Percentiles rank a stretch among this genome's conserved stretches.
These are phyloP conservation scores for Plasmodium gaboni DNA, from an alignment of 169 alveolate genomes.

Conservation along the genomic window DNA sequence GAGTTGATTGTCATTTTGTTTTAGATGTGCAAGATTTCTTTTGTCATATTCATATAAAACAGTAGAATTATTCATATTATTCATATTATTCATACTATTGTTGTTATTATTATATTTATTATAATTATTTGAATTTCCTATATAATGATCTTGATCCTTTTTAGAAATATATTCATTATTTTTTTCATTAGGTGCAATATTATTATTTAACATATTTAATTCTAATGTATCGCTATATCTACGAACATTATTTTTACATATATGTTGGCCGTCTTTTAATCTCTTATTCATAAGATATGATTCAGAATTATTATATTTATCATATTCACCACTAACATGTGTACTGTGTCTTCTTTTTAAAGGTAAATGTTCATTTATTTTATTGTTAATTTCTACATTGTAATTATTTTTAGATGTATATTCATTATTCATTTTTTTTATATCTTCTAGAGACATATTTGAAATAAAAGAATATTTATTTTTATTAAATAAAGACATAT, in stretches of 20 bases:
- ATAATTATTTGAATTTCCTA: too few relatives aligned
- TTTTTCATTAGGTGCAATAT: too few relatives aligned
- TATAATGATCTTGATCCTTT: too few relatives aligned
- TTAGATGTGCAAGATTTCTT: background rate
- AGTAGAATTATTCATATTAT: background rate
- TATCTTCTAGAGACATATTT: background rate
- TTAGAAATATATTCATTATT: too few relatives aligned
- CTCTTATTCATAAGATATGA: slow-evolving; percentile 10
- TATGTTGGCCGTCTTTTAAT: background rate
- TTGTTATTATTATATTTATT: too few relatives aligned
- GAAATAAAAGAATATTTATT: slow-evolving; percentile 16
- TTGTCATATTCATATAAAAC: slow-evolving; percentile 8
- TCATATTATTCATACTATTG: too few relatives aligned
- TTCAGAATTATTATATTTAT: slow-evolving; percentile 25
- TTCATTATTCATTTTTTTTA: background rate
- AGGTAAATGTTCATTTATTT: slow-evolving; percentile 1
- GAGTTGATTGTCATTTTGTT: background rate
- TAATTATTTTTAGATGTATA: background rate
- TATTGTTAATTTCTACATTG: background rate
- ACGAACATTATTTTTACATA: slow-evolving; percentile 23
- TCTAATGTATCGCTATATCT: slow-evolving; percentile 42
- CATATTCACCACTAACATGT: slow-evolving; percentile 32
- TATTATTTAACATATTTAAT: slow-evolving; percentile 5
- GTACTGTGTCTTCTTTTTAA: slow-evolving; percentile 68
- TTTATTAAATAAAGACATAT: too few relatives aligned